Conservation (phyloP, 2,329 filamentous ascomycete species). For the Scortechinia acanthostroma region DNA sequence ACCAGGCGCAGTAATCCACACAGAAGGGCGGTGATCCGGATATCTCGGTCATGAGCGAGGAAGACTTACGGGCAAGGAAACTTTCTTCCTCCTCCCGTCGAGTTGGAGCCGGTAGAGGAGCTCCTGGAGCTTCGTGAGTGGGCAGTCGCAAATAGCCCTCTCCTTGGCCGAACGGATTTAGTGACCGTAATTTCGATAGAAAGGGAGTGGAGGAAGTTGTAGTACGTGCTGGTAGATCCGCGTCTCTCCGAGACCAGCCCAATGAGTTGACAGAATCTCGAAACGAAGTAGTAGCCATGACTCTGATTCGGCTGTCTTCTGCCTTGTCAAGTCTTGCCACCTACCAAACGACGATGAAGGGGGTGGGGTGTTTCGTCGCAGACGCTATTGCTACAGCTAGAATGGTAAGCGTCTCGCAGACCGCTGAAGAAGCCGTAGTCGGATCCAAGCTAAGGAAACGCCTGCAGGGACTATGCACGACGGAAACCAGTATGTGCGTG, state of each 20-base stretch:
- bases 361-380: no score
- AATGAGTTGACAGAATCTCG: constrained; percentile 90
- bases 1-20: constrained; percentile 5
- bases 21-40: no score
- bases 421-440: no score
- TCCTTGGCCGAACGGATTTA: constrained; percentile 80
- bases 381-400: no score
- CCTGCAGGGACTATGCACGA: constrained; percentile 3
- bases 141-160: constrained; percentile 81
- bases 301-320: not conserved
- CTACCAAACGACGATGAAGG: no score
- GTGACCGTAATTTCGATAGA: constrained; percentile 71
- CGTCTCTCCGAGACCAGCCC: constrained; percentile 83
- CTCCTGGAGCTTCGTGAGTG: constrained; percentile 69
- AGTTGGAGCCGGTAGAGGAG: constrained; percentile 76
- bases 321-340: no score
- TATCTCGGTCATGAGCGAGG: no score
- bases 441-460: no score
- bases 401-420: no score
- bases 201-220: constrained; percentile 71
- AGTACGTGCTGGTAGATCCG: constrained; percentile 57
- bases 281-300: constrained; percentile 82
- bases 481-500: not conserved
- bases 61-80: constrained; percentile 84
- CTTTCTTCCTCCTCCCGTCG: constrained; percentile 90